Conservation (phyloP, 495 filamentous ascomycete genomes). For the Penicillium ochrochloron region DNA sequence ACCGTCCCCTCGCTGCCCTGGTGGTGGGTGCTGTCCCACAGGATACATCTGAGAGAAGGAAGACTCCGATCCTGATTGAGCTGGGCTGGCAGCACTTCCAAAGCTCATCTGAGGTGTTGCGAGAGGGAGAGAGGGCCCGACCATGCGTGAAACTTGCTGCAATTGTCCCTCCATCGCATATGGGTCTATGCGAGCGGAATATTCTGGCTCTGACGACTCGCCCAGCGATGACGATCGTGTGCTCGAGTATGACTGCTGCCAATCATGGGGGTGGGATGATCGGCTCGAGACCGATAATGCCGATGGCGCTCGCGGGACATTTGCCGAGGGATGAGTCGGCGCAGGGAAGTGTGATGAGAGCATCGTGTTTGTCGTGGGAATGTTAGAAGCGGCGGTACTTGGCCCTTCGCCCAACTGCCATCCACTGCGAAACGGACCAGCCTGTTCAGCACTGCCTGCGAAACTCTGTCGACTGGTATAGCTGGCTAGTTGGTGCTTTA, state of each 20-base stretch:
- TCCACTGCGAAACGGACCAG: conserved; percentile 14
- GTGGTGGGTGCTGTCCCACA: not conserved
- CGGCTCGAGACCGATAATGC: conserved; percentile 20
- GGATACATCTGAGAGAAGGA: conserved; percentile 15
- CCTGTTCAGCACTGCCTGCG: conserved; percentile 16
- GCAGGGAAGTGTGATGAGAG: conserved; percentile 22
- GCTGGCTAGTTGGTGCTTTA: conserved; percentile 47
- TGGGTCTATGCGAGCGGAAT: conserved; percentile 23
- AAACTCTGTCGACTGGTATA: conserved; percentile 20
- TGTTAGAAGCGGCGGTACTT: conserved; percentile 1
- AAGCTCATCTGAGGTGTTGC: conserved; percentile 18
- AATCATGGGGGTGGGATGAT: conserved; percentile 28
- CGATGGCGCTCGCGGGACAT: conserved; percentile 19
- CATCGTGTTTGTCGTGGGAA: conserved; percentile 17
- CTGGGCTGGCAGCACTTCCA: conserved; percentile 6
- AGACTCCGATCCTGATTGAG: conserved; percentile 10
- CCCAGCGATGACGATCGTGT: conserved; percentile 29
- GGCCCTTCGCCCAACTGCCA: conserved; percentile 23
- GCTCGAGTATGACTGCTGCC: conserved; percentile 25
- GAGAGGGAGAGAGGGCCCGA: conserved; percentile 11
- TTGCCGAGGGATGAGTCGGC: conserved; percentile 17
- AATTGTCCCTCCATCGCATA: conserved; percentile 28
- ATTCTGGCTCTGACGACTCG: conserved; percentile 25
- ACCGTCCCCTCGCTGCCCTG: conserved; percentile 1
- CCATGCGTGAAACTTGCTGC: conserved; percentile 17